phyloP scores from a whole-genome alignment of 1,284 basidiomycete genomes.

The Melampsora americana region DNA sequence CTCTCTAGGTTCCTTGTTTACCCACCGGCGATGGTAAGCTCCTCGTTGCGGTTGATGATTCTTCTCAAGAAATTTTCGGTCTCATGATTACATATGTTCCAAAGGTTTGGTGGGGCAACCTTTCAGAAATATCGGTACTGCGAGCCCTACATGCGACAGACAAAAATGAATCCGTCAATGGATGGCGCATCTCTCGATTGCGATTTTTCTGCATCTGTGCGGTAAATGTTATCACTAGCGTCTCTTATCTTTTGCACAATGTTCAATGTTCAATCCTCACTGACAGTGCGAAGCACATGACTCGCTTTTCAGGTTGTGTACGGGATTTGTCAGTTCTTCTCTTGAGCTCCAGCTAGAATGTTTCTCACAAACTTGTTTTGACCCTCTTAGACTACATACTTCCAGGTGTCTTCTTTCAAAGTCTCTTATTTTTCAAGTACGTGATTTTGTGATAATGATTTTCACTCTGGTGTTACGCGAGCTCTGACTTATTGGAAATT shows the following conservation, averaged over 20 bases:
- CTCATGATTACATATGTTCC: no score
- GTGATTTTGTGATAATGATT: neutral
- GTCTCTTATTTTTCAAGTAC: neutral
- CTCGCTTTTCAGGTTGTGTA: neutral
- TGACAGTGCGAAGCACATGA: neutral
- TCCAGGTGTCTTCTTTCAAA: slow-evolving; percentile 6
- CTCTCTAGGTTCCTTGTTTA: slow-evolving; percentile 6
- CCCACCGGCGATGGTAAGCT: slow-evolving; percentile 6
- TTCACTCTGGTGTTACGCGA: no score
- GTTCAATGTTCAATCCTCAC: neutral
- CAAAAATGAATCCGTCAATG: neutral
- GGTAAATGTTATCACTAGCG: neutral
- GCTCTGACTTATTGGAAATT: neutral
- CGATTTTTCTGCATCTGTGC: slow-evolving; percentile 4
- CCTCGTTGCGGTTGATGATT: no score
- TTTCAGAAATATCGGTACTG: neutral
- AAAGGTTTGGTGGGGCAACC: slow-evolving; percentile 10
- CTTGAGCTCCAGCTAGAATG: no score
- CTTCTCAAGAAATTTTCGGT: no score
- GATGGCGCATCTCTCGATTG: neutral
- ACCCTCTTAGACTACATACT: neutral
- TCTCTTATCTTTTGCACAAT: neutral
- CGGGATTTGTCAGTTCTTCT: neutral
- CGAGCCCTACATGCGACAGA: neutral
- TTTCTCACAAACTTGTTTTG: no score